Evolutionary conservation across 768 basidiomycete genomes (phyloP).

Genomic region (Hemileccinum rubropunctum): DNA sequence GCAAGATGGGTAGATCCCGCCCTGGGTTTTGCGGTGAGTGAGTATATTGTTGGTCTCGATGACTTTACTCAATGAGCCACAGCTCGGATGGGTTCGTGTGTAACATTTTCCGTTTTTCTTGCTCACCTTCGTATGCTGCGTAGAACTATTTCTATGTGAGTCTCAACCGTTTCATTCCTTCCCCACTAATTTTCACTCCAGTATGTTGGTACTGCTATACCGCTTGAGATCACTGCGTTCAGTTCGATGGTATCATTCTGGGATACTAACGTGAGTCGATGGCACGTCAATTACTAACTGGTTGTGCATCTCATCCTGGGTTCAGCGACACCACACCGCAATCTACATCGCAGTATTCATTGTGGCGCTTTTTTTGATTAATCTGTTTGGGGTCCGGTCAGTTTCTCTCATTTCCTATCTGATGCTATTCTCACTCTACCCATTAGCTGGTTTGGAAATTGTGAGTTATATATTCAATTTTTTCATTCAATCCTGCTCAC

Average conservation of each 20-base stretch:
- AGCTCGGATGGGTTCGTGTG: constrained; percentile 27
- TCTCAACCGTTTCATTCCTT: neutral
- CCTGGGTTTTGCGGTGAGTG: constrained; percentile 28
- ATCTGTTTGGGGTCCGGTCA: constrained; percentile 45
- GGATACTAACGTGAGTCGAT: constrained; percentile 33
- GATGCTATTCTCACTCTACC: constrained; percentile 31
- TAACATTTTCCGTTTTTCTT: neutral
- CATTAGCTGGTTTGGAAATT: constrained; percentile 21
- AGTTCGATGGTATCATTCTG: constrained; percentile 53
- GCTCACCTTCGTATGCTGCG: neutral
- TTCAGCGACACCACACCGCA: constrained; percentile 35
- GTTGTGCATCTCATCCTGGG: constrained; percentile 9
- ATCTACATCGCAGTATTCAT: constrained; percentile 41
- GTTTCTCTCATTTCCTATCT: constrained; percentile 34
- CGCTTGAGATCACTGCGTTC: constrained; percentile 51
- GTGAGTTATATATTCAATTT: constrained; percentile 4
- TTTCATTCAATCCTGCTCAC: constrained; percentile 2
- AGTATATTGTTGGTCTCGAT: neutral
- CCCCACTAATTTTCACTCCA: neutral
- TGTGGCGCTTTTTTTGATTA: constrained; percentile 39
- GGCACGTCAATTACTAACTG: neutral
- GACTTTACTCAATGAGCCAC: neutral
- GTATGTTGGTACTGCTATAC: constrained; percentile 37
- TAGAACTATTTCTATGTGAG: constrained; percentile 36
- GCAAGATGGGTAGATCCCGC: constrained; percentile 34